Conservation (phyloP, 2,329 filamentous ascomycete species). For the Sporothrix euskadiensis region DNA sequence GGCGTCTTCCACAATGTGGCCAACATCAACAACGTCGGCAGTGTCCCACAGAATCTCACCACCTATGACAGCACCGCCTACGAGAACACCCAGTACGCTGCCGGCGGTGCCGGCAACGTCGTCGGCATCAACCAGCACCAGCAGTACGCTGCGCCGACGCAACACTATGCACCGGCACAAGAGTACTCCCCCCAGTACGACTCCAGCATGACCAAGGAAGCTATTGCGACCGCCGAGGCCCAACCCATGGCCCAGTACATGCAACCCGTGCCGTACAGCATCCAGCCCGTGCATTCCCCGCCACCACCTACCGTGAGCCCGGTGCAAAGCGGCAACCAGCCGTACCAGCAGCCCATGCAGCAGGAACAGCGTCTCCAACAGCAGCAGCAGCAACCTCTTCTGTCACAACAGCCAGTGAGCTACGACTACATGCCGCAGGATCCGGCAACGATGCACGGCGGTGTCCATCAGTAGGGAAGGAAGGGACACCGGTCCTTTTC, state of each 20-base stretch:
- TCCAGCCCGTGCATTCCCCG: not conserved
- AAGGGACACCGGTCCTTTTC: too few relatives aligned
- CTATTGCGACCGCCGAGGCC: not conserved
- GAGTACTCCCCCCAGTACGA: not conserved
- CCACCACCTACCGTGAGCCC: not conserved
- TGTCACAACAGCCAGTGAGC: not conserved
- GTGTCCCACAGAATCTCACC: not conserved
- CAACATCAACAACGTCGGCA: not conserved
- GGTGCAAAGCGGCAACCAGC: not conserved
- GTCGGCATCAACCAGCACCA: not conserved
- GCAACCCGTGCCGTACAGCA: conserved; percentile 6
- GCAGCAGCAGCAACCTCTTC: not conserved
- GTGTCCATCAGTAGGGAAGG: not conserved
- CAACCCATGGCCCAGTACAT: not conserved
- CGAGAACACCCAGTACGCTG: not conserved
- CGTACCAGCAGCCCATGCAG: not conserved
- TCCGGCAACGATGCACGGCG: conserved; percentile 2
- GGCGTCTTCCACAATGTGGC: not conserved
- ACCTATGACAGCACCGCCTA: not conserved
- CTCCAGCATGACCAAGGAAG: conserved; percentile 2
- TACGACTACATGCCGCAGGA: not conserved
- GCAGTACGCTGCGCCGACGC: not conserved
- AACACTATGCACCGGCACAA: not conserved
- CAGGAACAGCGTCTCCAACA: not conserved
- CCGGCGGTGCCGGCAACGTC: not conserved